Percentiles rank a stretch among this genome's conserved stretches.
Evolutionary conservation across 129 eudicot species (phyloP).

Genomic region (Chrysanthemum makinoi): DNA sequence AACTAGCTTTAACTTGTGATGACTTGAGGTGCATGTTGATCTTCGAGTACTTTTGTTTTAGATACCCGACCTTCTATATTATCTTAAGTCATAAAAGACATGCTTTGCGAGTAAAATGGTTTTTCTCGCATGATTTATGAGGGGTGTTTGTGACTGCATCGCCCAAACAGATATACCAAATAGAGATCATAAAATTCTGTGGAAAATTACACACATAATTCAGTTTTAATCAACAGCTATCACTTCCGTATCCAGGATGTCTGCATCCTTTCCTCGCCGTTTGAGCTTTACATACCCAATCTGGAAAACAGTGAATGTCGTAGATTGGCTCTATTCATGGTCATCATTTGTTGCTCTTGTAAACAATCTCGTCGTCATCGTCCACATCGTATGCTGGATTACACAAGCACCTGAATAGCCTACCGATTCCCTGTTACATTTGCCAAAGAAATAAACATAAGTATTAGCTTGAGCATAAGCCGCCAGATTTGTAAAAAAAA

Average conservation of each 20-base stretch:
- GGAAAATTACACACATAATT: conserved; percentile 32
- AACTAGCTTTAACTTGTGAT: too few relatives aligned
- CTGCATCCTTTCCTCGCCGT: conserved; percentile 10
- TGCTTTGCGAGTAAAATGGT: too few relatives aligned
- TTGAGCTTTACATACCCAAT: conserved; percentile 18
- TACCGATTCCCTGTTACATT: conserved; percentile 86
- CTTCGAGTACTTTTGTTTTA: too few relatives aligned
- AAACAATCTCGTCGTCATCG: conserved; percentile 91
- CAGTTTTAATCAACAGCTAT: conserved; percentile 5
- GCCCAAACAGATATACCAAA: neutral
- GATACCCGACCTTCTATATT: too few relatives aligned
- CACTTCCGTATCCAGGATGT: conserved; percentile 8
- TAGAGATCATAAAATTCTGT: neutral
- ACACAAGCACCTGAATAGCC: conserved; percentile 94
- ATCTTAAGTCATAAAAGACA: too few relatives aligned
- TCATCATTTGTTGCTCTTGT: conserved; percentile 70
- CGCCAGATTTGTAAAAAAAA: neutral
- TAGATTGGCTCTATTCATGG: neutral
- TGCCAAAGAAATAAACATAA: neutral
- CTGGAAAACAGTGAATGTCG: neutral
- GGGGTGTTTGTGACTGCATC: too few relatives aligned
- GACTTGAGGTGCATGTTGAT: too few relatives aligned
- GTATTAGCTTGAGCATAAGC: neutral
- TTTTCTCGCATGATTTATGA: too few relatives aligned
- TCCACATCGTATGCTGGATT: conserved; percentile 97